Conservation (phyloP, 352 stramenopile species). For the Phytophthora multivora region DNA sequence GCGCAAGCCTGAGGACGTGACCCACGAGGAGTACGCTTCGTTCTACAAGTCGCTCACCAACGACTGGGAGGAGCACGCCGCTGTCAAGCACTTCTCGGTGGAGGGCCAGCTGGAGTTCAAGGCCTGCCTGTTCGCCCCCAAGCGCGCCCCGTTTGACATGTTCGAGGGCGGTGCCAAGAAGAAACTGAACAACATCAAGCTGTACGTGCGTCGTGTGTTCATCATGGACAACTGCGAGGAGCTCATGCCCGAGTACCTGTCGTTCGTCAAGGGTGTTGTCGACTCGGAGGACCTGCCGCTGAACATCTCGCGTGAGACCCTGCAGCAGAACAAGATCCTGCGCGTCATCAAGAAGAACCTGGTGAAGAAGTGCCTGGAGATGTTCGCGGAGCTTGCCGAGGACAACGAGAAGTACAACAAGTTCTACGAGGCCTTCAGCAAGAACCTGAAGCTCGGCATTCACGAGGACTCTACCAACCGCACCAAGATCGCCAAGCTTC, state of each 20-base stretch:
- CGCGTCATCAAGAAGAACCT: conserved; percentile 99
- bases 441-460: conserved; percentile 99
- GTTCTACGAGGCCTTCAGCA: conserved; percentile 99
- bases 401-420: conserved; percentile 98
- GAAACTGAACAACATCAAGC: conserved; percentile 99
- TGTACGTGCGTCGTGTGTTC: conserved; percentile 99
- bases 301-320: conserved; percentile 99
- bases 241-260: conserved; percentile 99
- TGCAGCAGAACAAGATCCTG: conserved; percentile 99
- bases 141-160: conserved; percentile 99
- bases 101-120: conserved; percentile 99
- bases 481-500: conserved; percentile 98
- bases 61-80: conserved; percentile 98
- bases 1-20: conserved; percentile 99
- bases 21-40: conserved; percentile 98
- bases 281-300: conserved; percentile 99
- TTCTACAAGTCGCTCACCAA: conserved; percentile 99
- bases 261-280: conserved; percentile 99
- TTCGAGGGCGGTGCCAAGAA: conserved; percentile 99
- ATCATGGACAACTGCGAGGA: conserved; percentile 99
- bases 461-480: conserved; percentile 99
- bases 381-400: conserved; percentile 99
- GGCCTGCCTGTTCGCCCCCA: conserved; percentile 98
- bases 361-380: conserved; percentile 99
- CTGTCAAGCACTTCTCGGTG: conserved; percentile 99